Conservation (phyloP, 2,329 filamentous ascomycete species). For the Cytospora paraplurivora region DNA sequence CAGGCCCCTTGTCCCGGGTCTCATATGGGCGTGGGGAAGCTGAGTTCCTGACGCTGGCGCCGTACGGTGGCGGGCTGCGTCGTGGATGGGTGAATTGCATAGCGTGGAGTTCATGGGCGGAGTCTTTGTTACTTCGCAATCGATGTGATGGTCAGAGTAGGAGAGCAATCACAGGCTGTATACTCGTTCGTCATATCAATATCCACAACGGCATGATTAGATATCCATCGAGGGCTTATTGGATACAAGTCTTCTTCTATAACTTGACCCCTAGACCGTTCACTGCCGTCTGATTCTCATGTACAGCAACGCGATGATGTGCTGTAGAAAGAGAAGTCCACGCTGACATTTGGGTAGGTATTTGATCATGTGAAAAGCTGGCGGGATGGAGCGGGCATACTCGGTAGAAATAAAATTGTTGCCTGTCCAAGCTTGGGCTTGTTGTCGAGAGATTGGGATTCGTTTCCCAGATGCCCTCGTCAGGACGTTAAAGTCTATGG, state of each 20-base stretch:
- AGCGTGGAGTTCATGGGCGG: conserved; percentile 17
- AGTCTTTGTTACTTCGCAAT: neutral
- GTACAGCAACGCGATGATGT: neutral
- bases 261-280: neutral
- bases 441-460: too few species aligned
- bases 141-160: neutral
- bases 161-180: neutral
- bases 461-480: too few species aligned
- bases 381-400: neutral
- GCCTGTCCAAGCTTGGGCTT: too few species aligned
- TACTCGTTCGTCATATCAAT: neutral
- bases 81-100: conserved; percentile 3
- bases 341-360: neutral
- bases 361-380: neutral
- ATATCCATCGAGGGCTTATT: neutral
- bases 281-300: neutral
- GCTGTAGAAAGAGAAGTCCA: neutral
- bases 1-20: neutral
- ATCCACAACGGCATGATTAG: neutral
- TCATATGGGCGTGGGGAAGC: neutral
- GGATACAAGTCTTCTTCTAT: neutral
- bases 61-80: neutral
- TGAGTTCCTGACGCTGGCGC: neutral
- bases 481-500: too few species aligned
- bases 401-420: too few species aligned